Evolutionary conservation across 768 basidiomycete species (phyloP).

Genomic region (Tricholoma furcatifolium): DNA sequence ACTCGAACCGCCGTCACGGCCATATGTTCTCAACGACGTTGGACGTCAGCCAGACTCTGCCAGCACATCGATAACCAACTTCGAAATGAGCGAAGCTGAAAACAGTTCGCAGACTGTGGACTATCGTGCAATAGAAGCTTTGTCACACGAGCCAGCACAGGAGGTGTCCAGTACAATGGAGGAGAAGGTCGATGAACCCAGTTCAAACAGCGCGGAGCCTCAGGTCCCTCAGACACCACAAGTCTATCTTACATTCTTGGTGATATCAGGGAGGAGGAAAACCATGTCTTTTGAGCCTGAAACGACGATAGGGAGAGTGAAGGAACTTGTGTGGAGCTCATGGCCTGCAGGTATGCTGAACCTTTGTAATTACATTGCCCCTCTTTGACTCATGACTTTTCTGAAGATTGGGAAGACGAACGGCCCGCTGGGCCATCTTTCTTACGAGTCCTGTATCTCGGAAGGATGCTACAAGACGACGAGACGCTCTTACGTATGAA

Average conservation of each 20-base stretch:
- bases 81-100: conserved; percentile 12
- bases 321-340: conserved; percentile 81
- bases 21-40: conserved; percentile 10
- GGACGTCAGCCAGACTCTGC: conserved; percentile 11
- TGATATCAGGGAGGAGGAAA: conserved; percentile 65
- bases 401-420: conserved; percentile 74
- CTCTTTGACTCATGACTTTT: not conserved
- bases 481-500: conserved; percentile 66
- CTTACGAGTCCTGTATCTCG: conserved; percentile 72
- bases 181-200: conserved; percentile 5
- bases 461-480: conserved; percentile 82
- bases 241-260: conserved; percentile 66
- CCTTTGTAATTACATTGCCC: not conserved
- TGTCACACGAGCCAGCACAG: conserved; percentile 13
- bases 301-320: conserved; percentile 73
- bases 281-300: conserved; percentile 76
- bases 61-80: conserved; percentile 16
- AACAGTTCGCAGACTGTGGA: not conserved
- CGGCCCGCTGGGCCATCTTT: conserved; percentile 76
- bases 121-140: not conserved
- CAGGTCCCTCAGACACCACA: conserved; percentile 59
- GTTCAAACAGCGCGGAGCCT: not conserved
- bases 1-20: conserved; percentile 15
- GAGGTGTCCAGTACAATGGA: not conserved
- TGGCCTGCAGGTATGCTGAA: conserved; percentile 66